Evolutionary conservation across 768 basidiomycete species (phyloP).

Genomic region (Hortiboletus campestris): DNA sequence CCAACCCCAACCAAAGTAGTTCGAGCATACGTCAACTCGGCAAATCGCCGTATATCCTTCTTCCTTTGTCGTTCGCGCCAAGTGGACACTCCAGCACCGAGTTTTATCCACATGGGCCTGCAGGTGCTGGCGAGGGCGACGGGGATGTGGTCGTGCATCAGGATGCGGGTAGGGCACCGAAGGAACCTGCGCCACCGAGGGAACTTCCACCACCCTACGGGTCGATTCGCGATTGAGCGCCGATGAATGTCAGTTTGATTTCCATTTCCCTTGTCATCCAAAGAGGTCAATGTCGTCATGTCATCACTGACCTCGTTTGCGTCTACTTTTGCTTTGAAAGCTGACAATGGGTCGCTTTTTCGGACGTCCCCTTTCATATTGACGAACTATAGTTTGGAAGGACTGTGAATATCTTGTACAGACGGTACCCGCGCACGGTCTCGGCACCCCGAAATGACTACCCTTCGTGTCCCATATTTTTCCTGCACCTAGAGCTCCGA

Average conservation of each 20-base stretch:
- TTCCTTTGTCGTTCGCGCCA: neutral
- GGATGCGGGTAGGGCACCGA: constrained; percentile 26
- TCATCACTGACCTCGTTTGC: neutral
- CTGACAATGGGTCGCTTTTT: neutral
- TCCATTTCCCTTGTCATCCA: neutral
- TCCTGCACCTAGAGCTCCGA: neutral
- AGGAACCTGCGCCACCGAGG: constrained; percentile 15
- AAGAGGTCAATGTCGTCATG: neutral
- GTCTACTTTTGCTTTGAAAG: neutral
- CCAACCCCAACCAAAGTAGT: constrained; percentile 1
- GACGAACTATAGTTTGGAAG: neutral
- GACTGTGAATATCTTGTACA: constrained; percentile 1
- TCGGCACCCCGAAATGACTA: neutral
- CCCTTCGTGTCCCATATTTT: neutral
- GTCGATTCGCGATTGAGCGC: constrained; percentile 22
- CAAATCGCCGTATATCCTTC: constrained; percentile 5
- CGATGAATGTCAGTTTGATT: neutral
- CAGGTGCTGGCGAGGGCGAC: constrained; percentile 14
- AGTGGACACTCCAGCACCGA: constrained; percentile 6
- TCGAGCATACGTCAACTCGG: constrained; percentile 26
- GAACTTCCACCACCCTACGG: constrained; percentile 32
- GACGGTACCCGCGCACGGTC: neutral
- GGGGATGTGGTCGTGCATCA: constrained; percentile 27
- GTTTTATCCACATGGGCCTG: constrained; percentile 3
- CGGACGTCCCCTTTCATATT: neutral